These are phyloP conservation scores for Colletotrichum acutatum DNA, from an alignment of 2,329 filamentous ascomycete genomes.

Conservation along the genomic window DNA sequence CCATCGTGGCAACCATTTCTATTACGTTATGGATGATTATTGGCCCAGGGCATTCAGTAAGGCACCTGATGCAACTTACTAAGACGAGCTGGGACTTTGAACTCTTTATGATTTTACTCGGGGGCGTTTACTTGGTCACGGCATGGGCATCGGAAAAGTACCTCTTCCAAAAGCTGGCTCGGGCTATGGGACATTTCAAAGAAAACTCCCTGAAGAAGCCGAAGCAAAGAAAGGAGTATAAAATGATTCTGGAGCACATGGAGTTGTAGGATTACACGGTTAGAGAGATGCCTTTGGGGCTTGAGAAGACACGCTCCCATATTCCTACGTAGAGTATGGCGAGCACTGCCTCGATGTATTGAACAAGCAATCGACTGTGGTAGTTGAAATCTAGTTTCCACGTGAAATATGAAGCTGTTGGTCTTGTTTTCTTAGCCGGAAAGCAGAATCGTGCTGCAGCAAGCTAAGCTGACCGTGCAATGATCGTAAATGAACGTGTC, in stretches of 20 bases:
- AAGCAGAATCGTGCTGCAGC: not conserved
- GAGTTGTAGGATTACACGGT: constrained; percentile 30
- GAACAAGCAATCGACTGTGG: not conserved
- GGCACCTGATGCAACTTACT: constrained; percentile 86
- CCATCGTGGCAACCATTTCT: constrained; percentile 74
- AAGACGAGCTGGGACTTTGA: constrained; percentile 79
- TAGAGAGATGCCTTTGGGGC: not conserved
- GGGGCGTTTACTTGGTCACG: constrained; percentile 72
- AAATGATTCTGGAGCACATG: constrained; percentile 79
- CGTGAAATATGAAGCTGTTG: not conserved
- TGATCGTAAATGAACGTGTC: constrained; percentile 24
- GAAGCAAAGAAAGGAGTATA: constrained; percentile 91
- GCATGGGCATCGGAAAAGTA: constrained; percentile 79
- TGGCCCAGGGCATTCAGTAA: constrained; percentile 75
- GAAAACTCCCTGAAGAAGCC: constrained; percentile 65
- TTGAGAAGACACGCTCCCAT: not conserved
- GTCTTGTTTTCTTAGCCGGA: not conserved
- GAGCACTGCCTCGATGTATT: not conserved
- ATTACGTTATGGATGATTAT: constrained; percentile 85
- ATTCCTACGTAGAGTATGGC: not conserved
- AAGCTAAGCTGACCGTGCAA: not conserved
- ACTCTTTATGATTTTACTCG: constrained; percentile 76
- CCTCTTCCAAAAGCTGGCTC: constrained; percentile 76
- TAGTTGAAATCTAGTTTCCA: no score
- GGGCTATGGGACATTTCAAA: constrained; percentile 71